A percentile compares a stretch with the other conserved stretches of the same genome.
Conservation (phyloP, 495 filamentous ascomycete genomes). For the Cryomyces antarcticus region DNA sequence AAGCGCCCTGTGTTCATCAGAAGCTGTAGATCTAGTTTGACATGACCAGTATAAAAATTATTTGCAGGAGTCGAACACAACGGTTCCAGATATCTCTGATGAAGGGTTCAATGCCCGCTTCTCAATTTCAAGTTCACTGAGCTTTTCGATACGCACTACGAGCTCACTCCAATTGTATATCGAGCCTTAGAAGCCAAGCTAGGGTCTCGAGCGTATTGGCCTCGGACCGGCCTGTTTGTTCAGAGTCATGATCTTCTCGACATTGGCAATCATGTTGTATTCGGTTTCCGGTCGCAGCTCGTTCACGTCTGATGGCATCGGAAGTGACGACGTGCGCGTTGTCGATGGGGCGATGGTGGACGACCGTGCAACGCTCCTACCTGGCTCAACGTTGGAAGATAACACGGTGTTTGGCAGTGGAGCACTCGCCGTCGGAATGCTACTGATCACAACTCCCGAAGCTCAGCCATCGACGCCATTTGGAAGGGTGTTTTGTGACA, state of each 20-base stretch:
- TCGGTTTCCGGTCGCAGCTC: conserved; percentile 24
- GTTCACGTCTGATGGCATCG: conserved; percentile 24
- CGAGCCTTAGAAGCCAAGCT: conserved; percentile 23
- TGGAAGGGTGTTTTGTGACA: too few species aligned
- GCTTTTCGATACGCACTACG: conserved; percentile 20
- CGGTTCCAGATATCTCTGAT: too few species aligned
- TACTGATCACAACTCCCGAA: too few species aligned
- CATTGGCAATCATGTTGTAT: conserved; percentile 27
- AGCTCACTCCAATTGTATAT: conserved; percentile 21
- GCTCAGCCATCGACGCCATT: too few species aligned
- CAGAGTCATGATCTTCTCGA: conserved; percentile 26
- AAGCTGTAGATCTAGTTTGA: too few species aligned
- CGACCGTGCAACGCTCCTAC: conserved; percentile 22
- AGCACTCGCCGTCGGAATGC: too few species aligned
- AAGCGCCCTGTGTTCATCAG: too few species aligned
- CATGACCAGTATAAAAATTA: too few species aligned
- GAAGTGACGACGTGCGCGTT: conserved; percentile 21
- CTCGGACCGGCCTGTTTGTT: conserved; percentile 24
- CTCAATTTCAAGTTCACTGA: too few species aligned
- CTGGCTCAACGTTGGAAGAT: conserved; percentile 20
- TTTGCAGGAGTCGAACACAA: too few species aligned
- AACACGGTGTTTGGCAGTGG: too few species aligned
- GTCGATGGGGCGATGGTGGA: conserved; percentile 25
- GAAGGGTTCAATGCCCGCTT: too few species aligned
- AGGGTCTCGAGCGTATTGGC: conserved; percentile 28